These are phyloP conservation scores for Lathyrus aphaca DNA, from an alignment of 306 rosid genomes.

Conservation along the genomic window DNA sequence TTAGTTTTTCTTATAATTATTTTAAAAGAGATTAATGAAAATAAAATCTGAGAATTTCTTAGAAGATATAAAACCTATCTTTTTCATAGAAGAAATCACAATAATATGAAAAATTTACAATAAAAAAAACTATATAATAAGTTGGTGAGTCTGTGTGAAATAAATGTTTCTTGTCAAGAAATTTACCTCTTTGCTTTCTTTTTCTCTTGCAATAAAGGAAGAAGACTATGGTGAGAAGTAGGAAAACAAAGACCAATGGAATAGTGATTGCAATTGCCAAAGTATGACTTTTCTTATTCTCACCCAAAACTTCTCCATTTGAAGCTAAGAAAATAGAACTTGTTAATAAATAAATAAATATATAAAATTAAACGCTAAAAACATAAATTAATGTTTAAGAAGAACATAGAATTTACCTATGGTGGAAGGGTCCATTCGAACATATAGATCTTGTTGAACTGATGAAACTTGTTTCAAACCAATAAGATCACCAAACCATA, in stretches of 20 bases:
- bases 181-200: background rate
- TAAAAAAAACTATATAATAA: too few relatives aligned
- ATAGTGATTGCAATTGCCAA: background rate
- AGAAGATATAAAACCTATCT: too few relatives aligned
- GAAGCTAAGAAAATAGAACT: background rate
- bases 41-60: too few relatives aligned
- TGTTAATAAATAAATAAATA: background rate
- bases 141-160: too few relatives aligned
- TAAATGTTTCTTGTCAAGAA: background rate
- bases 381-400: background rate
- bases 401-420: background rate
- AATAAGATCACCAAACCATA: slow-evolving; percentile 31
- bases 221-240: background rate
- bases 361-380: too few relatives aligned
- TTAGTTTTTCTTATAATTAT: too few relatives aligned
- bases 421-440: slow-evolving; percentile 22
- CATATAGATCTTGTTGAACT: background rate
- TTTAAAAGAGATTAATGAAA: too few relatives aligned
- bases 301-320: background rate
- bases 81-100: too few relatives aligned
- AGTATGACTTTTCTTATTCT: background rate
- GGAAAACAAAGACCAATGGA: background rate
- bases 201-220: background rate
- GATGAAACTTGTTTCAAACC: slow-evolving; percentile 8
- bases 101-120: too few relatives aligned